A percentile compares a stretch with the other conserved stretches of the same genome.
Conservation (phyloP, 768 basidiomycete genomes). For the Mycena sanguinolenta region DNA sequence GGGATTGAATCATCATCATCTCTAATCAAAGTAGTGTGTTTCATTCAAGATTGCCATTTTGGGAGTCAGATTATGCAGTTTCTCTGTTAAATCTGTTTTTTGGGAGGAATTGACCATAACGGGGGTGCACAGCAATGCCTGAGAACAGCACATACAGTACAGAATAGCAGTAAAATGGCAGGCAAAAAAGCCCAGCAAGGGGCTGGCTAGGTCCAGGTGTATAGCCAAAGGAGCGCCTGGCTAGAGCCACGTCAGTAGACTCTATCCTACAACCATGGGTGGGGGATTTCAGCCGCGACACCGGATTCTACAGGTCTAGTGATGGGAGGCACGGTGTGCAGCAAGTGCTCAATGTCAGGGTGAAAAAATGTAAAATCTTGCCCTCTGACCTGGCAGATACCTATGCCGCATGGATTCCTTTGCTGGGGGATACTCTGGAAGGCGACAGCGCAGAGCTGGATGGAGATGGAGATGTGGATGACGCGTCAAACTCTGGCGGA, state of each 20-base stretch:
- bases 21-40: background rate
- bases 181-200: background rate
- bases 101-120: background rate
- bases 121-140: background rate
- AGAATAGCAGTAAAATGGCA: background rate
- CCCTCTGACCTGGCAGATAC: too few relatives aligned
- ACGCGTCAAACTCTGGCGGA: too few relatives aligned
- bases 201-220: background rate
- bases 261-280: background rate
- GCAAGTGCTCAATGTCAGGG: too few relatives aligned
- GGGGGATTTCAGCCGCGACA: too few relatives aligned
- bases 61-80: background rate
- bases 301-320: too few relatives aligned
- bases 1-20: background rate
- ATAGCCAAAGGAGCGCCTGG: background rate
- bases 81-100: background rate
- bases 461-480: too few relatives aligned
- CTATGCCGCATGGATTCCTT: too few relatives aligned
- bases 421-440: too few relatives aligned
- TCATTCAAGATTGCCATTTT: background rate
- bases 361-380: too few relatives aligned
- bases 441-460: too few relatives aligned
- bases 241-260: background rate
- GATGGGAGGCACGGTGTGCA: too few relatives aligned
- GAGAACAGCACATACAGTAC: background rate